phyloP scores from a whole-genome alignment of 768 basidiomycete genomes.

The Tulasnella sp. region DNA sequence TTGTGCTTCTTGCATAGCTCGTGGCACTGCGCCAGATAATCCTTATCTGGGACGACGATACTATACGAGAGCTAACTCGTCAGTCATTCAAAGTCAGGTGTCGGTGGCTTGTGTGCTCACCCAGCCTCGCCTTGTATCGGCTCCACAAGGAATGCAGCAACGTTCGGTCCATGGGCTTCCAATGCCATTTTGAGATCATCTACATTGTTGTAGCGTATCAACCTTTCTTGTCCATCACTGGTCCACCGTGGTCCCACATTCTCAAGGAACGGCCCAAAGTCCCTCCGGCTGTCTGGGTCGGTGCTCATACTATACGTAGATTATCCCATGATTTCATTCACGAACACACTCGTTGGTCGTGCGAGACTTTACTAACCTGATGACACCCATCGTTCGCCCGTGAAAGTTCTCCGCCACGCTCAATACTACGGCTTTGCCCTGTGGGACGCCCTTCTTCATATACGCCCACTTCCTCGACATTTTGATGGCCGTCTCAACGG shows the following conservation, averaged over 20 bases:
- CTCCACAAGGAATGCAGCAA: constrained; percentile 91
- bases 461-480: constrained; percentile 97
- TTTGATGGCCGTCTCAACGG: constrained; percentile 95
- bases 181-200: constrained; percentile 76
- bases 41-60: constrained; percentile 82
- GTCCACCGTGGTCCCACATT: constrained; percentile 70
- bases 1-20: constrained; percentile 86
- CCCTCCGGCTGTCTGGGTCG: constrained; percentile 75
- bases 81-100: no score
- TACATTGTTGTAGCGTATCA: constrained; percentile 74
- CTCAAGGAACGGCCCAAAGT: constrained; percentile 85
- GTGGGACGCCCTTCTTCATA: constrained; percentile 66
- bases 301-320: constrained; percentile 89
- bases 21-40: constrained; percentile 69
- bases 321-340: no score
- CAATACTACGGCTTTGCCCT: constrained; percentile 75
- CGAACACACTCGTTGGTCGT: no score
- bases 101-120: no score
- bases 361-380: no score
- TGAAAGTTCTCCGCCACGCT: constrained; percentile 91
- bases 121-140: constrained; percentile 99
- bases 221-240: constrained; percentile 34
- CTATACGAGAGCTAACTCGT: constrained; percentile 30
- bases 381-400: constrained; percentile 81
- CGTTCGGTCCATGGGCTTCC: constrained; percentile 63